A percentile compares a stretch with the other conserved stretches of the same genome.
Conservation (phyloP, 2,329 filamentous ascomycete genomes). For the Metarhizium rileyi region DNA sequence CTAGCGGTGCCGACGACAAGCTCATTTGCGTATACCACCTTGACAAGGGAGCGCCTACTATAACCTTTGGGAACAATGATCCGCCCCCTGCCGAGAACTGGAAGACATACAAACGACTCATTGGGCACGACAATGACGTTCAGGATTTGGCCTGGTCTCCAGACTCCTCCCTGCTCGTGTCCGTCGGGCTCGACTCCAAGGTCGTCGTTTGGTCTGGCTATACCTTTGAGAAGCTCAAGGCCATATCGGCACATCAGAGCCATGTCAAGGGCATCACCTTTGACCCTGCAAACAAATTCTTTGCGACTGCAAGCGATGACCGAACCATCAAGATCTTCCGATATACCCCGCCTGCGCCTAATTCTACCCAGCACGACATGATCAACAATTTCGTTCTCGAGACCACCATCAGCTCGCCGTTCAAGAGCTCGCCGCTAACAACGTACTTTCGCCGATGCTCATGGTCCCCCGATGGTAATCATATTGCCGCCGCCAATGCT, state of each 20-base stretch:
- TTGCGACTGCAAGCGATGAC: slow-evolving; percentile 95
- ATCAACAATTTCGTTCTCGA: slow-evolving; percentile 94
- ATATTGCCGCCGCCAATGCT: slow-evolving; percentile 93
- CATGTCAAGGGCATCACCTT: slow-evolving; percentile 99
- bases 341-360: slow-evolving; percentile 83
- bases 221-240: slow-evolving; percentile 97
- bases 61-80: slow-evolving; percentile 83
- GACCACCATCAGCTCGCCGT: slow-evolving; percentile 79
- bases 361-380: slow-evolving; percentile 89
- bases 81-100: slow-evolving; percentile 92
- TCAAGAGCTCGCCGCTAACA: slow-evolving; percentile 83
- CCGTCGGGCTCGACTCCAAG: slow-evolving; percentile 93
- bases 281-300: slow-evolving; percentile 98
- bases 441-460: slow-evolving; percentile 96
- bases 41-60: slow-evolving; percentile 69
- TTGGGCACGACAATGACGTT: slow-evolving; percentile 97
- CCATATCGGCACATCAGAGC: slow-evolving; percentile 82
- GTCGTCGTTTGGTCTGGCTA: slow-evolving; percentile 97
- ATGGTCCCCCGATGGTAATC: slow-evolving; percentile 94
- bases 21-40: slow-evolving; percentile 96
- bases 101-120: slow-evolving; percentile 87
- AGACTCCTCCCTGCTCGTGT: slow-evolving; percentile 91
- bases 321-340: slow-evolving; percentile 93
- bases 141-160: slow-evolving; percentile 96
- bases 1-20: slow-evolving; percentile 96